A percentile compares a stretch with the other conserved stretches of the same genome.
Conservation (phyloP, 148 eudicot genomes). For the Persicaria maculosa region DNA sequence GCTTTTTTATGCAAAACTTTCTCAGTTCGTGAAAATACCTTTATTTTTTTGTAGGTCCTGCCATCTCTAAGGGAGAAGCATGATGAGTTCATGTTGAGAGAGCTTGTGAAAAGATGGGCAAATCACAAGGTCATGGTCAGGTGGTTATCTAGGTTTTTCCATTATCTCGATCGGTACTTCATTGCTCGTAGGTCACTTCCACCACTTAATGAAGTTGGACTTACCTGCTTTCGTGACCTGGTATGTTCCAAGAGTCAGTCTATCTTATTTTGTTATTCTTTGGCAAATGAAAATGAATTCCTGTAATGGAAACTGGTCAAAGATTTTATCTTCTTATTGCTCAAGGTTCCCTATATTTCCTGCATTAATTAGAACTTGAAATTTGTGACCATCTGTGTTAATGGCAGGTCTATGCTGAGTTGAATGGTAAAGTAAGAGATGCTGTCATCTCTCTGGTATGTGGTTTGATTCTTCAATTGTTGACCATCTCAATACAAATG, state of each 20-base stretch:
- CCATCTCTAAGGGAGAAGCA: conserved; percentile 36
- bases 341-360: not conserved
- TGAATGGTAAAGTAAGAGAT: conserved; percentile 11
- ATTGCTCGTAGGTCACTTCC: conserved; percentile 26
- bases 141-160: conserved; percentile 34
- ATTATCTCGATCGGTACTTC: conserved; percentile 32
- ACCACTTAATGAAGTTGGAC: conserved; percentile 25
- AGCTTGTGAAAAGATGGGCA: conserved; percentile 32
- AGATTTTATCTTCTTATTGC: not conserved
- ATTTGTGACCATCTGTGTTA: not conserved
- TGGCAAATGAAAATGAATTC: not conserved
- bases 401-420: not conserved
- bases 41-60: conserved; percentile 20
- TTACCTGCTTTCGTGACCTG: conserved; percentile 32
- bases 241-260: conserved; percentile 13
- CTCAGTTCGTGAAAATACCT: not conserved
- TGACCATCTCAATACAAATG: not conserved
- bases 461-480: not conserved
- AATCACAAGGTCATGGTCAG: conserved; percentile 38
- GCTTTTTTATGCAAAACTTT: not conserved
- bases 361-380: not conserved
- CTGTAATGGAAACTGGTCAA: not conserved
- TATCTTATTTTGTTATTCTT: not conserved
- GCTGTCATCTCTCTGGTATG: conserved; percentile 14
- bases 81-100: conserved; percentile 34